Evolutionary conservation across 331 rosid species (phyloP).

Genomic region (Saraca asoca): DNA sequence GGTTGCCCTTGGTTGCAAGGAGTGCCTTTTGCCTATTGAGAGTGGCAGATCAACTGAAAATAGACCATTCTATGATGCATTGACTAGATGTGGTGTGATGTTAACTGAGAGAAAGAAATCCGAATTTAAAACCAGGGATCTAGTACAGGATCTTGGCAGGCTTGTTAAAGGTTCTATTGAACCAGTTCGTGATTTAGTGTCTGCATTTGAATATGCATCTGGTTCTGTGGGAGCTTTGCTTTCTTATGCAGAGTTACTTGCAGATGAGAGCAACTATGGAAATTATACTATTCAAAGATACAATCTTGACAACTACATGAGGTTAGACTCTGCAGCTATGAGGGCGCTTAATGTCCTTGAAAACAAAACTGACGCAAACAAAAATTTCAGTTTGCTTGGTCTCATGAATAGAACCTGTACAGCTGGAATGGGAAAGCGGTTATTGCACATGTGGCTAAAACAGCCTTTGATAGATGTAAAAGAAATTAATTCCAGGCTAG

Average conservation of each 20-base stretch:
- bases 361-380: conserved; percentile 93
- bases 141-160: conserved; percentile 87
- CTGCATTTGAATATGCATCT: conserved; percentile 87
- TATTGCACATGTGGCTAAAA: conserved; percentile 92
- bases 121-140: conserved; percentile 86
- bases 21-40: conserved; percentile 78
- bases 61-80: conserved; percentile 61
- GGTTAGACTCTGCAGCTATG: conserved; percentile 94
- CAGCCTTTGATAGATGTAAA: conserved; percentile 84
- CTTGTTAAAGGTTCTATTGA: conserved; percentile 92
- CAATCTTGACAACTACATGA: conserved; percentile 83
- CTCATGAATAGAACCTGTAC: conserved; percentile 97
- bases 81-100: conserved; percentile 88
- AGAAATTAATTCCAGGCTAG: conserved; percentile 80
- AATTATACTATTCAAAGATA: conserved; percentile 68
- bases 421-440: conserved; percentile 96
- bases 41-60: conserved; percentile 62
- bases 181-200: conserved; percentile 82
- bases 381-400: conserved; percentile 94
- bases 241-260: conserved; percentile 83
- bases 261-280: conserved; percentile 90
- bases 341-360: conserved; percentile 89
- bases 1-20: conserved; percentile 96
- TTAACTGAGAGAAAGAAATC: conserved; percentile 84
- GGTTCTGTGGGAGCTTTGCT: conserved; percentile 86